Percentiles rank a stretch among this genome's conserved stretches.
These are phyloP conservation scores for Diplocarpon mali DNA, from an alignment of 2,329 filamentous ascomycete genomes.

Conservation along the genomic window DNA sequence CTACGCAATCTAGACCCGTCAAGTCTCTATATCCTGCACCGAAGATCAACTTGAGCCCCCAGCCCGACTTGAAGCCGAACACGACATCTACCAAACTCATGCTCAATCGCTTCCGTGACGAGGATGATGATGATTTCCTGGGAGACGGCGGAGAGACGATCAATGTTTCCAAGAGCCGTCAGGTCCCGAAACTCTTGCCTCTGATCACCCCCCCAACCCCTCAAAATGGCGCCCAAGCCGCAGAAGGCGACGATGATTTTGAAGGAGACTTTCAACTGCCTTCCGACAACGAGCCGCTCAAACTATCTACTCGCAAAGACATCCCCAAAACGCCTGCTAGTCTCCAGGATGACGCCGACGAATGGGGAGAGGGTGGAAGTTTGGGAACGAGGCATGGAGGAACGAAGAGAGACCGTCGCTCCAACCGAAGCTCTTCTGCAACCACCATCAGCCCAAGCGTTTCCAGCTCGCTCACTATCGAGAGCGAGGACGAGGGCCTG, in stretches of 20 bases:
- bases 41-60: conserved; percentile 22
- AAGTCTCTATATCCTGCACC: conserved; percentile 31
- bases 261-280: conserved; percentile 65
- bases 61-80: conserved; percentile 19
- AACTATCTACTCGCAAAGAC: conserved; percentile 48
- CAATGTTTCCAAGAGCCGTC: conserved; percentile 50
- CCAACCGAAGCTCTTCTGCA: conserved; percentile 73
- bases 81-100: conserved; percentile 35
- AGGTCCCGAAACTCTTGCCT: conserved; percentile 39
- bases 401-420: conserved; percentile 67
- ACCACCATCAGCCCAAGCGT: conserved; percentile 88
- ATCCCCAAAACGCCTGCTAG: conserved; percentile 51
- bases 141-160: conserved; percentile 56
- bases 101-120: conserved; percentile 53
- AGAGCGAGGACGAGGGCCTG: conserved; percentile 88
- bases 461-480: conserved; percentile 78
- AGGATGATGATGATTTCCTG: conserved; percentile 51
- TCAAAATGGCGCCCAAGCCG: conserved; percentile 30
- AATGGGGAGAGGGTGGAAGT: conserved; percentile 90
- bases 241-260: conserved; percentile 49
- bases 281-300: conserved; percentile 49
- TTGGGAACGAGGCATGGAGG: conserved; percentile 84
- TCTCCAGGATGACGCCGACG: conserved; percentile 66
- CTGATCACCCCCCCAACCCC: conserved; percentile 46
- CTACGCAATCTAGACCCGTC: conserved; percentile 41